A percentile compares a stretch with the other conserved stretches of the same genome.
Evolutionary conservation across 2,329 filamentous ascomycete species (phyloP).

Genomic region (Penicillium sp.): DNA sequence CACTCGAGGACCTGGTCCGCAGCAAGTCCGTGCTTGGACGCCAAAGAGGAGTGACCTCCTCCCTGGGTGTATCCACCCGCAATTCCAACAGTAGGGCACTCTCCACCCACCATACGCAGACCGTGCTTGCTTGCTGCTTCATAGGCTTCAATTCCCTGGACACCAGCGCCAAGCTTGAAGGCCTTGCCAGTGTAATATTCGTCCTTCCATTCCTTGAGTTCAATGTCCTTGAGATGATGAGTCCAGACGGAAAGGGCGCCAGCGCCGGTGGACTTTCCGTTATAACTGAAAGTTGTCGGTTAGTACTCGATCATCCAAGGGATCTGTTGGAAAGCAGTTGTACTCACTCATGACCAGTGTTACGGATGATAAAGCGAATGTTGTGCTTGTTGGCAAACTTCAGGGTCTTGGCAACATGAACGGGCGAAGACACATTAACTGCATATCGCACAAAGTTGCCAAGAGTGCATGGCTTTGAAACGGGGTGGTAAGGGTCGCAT

Average conservation of each 20-base stretch:
- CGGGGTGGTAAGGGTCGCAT: slow-evolving; percentile 46
- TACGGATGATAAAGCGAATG: slow-evolving; percentile 53
- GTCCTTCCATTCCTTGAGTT: slow-evolving; percentile 39
- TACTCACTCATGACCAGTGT: slow-evolving; percentile 48
- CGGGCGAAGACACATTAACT: slow-evolving; percentile 35
- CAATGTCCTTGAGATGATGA: slow-evolving; percentile 36
- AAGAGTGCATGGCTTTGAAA: slow-evolving; percentile 29
- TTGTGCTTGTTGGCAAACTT: slow-evolving; percentile 52
- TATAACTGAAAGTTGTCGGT: slow-evolving; percentile 5
- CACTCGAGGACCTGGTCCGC: slow-evolving; percentile 64
- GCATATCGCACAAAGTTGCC: slow-evolving; percentile 36
- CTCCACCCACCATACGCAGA: slow-evolving; percentile 60
- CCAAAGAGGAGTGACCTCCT: slow-evolving; percentile 62
- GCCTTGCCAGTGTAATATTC: slow-evolving; percentile 55
- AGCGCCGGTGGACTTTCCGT: slow-evolving; percentile 56
- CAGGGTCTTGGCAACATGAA: slow-evolving; percentile 27
- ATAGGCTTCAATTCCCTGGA: slow-evolving; percentile 57
- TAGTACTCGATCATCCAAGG: not conserved
- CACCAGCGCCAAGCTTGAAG: slow-evolving; percentile 60
- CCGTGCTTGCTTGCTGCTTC: slow-evolving; percentile 49
- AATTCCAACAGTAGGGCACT: slow-evolving; percentile 59
- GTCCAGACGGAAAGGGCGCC: slow-evolving; percentile 48
- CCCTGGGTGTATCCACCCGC: slow-evolving; percentile 65
- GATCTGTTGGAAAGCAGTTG: not conserved
- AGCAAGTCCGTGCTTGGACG: slow-evolving; percentile 59